These are phyloP conservation scores for Rhizopus arrhizus DNA, from an alignment of 371 early-diverging fungal genomes.

Conservation along the genomic window DNA sequence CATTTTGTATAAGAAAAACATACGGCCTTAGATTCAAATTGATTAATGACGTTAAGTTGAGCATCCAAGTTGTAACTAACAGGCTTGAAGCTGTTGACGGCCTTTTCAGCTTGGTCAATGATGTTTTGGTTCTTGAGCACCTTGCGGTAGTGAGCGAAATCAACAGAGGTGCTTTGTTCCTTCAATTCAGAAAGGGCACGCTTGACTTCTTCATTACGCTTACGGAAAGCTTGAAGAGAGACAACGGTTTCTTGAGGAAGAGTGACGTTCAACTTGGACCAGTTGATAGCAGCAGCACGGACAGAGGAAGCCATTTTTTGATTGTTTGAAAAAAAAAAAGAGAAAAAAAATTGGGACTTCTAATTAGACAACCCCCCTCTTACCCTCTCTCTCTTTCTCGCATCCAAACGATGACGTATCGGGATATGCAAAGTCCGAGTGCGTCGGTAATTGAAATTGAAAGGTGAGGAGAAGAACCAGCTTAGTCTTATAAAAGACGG, in stretches of 20 bases:
- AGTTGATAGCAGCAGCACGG: slow-evolving; percentile 81
- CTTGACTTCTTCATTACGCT: slow-evolving; percentile 92
- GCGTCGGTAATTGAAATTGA: too few relatives aligned
- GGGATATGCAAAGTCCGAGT: too few relatives aligned
- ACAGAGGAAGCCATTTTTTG: slow-evolving; percentile 38
- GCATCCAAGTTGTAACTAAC: slow-evolving; percentile 82
- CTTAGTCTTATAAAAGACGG: too few relatives aligned
- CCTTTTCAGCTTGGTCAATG: slow-evolving; percentile 88
- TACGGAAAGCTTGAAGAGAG: slow-evolving; percentile 88
- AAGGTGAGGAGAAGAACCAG: too few relatives aligned
- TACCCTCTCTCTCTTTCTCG: too few relatives aligned
- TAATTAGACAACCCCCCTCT: too few relatives aligned
- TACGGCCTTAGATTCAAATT: slow-evolving; percentile 90
- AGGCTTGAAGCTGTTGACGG: slow-evolving; percentile 79
- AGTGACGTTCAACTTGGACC: slow-evolving; percentile 82
- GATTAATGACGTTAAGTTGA: slow-evolving; percentile 85
- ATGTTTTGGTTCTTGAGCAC: slow-evolving; percentile 88
- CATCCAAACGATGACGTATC: too few relatives aligned
- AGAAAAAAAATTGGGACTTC: background rate
- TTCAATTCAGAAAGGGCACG: slow-evolving; percentile 78
- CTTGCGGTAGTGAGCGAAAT: slow-evolving; percentile 86
- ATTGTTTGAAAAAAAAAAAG: slow-evolving; percentile 15
- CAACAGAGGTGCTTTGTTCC: slow-evolving; percentile 80
- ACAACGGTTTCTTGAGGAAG: slow-evolving; percentile 89
- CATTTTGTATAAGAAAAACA: background rate